Evolutionary conservation across 345 rosid species (phyloP).

Genomic region (Citrus australasica): DNA sequence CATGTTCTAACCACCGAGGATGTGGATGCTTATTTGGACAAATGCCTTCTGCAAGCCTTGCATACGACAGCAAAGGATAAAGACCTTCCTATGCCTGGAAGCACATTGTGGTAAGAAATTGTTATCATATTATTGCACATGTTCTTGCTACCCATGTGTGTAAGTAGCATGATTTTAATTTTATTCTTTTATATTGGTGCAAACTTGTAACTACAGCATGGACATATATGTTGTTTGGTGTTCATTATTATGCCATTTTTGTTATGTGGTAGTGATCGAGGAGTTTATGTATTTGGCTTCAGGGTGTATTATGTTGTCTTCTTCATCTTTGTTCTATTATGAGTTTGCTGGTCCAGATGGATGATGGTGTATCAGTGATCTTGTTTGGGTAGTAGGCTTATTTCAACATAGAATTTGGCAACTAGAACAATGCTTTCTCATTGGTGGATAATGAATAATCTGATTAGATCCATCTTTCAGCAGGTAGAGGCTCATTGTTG

Average conservation of each 20-base stretch:
- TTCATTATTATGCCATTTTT: neutral
- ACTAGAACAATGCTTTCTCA: neutral
- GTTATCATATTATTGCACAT: neutral
- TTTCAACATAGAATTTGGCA: neutral
- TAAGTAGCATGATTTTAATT: neutral
- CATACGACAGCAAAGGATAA: slow-evolving; percentile 80
- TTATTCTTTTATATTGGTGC: neutral
- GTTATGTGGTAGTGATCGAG: neutral
- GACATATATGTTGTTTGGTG: neutral
- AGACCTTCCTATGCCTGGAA: slow-evolving; percentile 95
- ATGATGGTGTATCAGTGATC: neutral
- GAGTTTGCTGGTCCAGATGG: neutral
- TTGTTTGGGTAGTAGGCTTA: neutral
- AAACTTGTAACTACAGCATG: too few species aligned
- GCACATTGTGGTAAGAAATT: slow-evolving; percentile 73
- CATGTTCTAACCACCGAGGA: slow-evolving; percentile 48
- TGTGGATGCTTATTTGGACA: slow-evolving; percentile 78
- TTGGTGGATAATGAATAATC: neutral
- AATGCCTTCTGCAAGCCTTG: slow-evolving; percentile 91
- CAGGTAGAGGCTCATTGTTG: neutral
- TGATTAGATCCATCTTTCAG: neutral
- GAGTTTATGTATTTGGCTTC: neutral
- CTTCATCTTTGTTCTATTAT: neutral
- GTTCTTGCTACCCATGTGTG: neutral
- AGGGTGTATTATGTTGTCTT: neutral